phyloP scores from a whole-genome alignment of 164 flowering plant genomes.

The Saururus chinensis region DNA sequence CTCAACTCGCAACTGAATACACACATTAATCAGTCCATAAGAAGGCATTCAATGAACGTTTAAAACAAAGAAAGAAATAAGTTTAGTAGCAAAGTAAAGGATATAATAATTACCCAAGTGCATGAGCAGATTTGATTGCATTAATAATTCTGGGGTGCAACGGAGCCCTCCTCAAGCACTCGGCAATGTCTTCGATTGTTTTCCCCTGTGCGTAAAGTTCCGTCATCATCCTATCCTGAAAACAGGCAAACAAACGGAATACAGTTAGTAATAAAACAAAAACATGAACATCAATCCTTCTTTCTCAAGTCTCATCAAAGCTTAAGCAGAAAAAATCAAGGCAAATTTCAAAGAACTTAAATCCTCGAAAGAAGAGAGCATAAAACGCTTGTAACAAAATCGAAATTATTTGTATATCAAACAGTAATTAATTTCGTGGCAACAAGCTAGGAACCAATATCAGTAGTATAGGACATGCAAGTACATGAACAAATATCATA shows the following conservation, averaged over 20 bases:
- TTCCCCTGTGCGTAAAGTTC: slow-evolving; percentile 56
- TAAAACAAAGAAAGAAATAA: not conserved
- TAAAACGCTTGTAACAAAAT: not conserved
- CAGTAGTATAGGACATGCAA: too few relatives aligned
- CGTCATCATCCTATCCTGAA: slow-evolving; percentile 55
- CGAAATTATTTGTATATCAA: not conserved
- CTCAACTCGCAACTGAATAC: slow-evolving; percentile 65
- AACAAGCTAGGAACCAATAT: too few relatives aligned
- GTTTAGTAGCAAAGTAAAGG: not conserved
- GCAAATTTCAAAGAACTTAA: too few relatives aligned
- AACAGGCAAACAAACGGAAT: not conserved
- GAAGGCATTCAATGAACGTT: not conserved
- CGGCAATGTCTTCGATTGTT: slow-evolving; percentile 46
- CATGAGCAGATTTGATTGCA: slow-evolving; percentile 53
- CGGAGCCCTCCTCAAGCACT: slow-evolving; percentile 39
- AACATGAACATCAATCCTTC: not conserved
- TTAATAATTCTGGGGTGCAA: slow-evolving; percentile 37
- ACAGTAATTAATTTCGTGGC: too few relatives aligned
- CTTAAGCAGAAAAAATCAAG: not conserved
- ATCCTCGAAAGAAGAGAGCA: too few relatives aligned
- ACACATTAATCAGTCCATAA: not conserved
- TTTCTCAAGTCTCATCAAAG: not conserved
- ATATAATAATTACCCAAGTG: slow-evolving; percentile 40
- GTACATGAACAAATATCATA: too few relatives aligned
- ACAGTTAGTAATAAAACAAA: not conserved